These are phyloP conservation scores for Lasiodiplodia theobromae DNA, from an alignment of 2,329 filamentous ascomycete genomes.

Conservation along the genomic window DNA sequence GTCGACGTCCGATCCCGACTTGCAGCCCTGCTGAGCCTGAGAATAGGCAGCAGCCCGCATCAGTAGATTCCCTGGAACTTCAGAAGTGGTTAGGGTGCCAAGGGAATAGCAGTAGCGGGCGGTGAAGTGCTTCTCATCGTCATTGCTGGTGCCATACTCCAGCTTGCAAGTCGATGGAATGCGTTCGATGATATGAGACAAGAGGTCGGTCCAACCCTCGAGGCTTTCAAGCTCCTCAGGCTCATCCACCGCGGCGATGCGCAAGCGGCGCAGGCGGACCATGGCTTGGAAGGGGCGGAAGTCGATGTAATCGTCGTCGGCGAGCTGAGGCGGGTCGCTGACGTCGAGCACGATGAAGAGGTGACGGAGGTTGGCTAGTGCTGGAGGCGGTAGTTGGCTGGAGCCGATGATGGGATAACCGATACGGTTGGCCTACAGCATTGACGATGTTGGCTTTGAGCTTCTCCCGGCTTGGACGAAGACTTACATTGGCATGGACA, in stretches of 20 bases:
- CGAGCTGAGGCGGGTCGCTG: neutral
- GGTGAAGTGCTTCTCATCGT: neutral
- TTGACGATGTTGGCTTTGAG: neutral
- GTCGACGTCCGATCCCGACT: slow-evolving; percentile 1
- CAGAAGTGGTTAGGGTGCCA: neutral
- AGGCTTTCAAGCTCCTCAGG: neutral
- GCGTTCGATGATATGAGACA: slow-evolving; percentile 22
- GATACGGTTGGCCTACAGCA: neutral
- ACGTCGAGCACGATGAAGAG: slow-evolving; percentile 24
- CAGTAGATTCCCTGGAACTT: neutral
- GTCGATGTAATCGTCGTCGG: neutral
- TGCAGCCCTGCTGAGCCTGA: slow-evolving; percentile 5
- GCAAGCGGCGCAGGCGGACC: slow-evolving; percentile 1
- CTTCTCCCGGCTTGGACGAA: neutral
- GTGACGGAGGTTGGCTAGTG: neutral
- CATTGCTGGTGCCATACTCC: neutral
- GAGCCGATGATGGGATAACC: slow-evolving; percentile 17
- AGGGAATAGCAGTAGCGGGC: neutral
- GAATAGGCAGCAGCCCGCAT: slow-evolving; percentile 12
- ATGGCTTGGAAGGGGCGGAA: slow-evolving; percentile 24
- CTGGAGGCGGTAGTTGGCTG: neutral
- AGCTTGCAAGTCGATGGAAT: slow-evolving; percentile 8
- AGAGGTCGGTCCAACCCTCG: neutral
- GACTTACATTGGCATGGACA: slow-evolving; percentile 12
- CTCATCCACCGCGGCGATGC: slow-evolving; percentile 9